Conservation (phyloP, 805 yeast genomes). For the Kurtzmaniella cleridarum region DNA sequence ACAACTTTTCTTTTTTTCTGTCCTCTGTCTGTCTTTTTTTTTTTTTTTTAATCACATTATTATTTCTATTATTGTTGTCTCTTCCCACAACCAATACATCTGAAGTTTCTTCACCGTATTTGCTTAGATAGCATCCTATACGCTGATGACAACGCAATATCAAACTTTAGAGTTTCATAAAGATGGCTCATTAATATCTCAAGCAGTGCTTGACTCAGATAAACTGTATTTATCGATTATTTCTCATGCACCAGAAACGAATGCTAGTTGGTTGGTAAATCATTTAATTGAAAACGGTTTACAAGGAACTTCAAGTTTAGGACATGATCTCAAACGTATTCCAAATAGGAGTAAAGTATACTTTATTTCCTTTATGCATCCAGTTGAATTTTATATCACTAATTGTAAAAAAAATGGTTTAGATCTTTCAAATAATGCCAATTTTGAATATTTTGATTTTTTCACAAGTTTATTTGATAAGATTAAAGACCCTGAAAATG, state of each 20-base stretch:
- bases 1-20: too few species aligned
- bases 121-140: too few species aligned
- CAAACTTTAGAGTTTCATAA: constrained; percentile 55
- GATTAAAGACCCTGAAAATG: constrained; percentile 17
- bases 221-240: constrained; percentile 19
- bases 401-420: constrained; percentile 36
- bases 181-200: constrained; percentile 43
- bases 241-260: constrained; percentile 43
- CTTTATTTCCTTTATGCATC: constrained; percentile 31
- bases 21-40: too few species aligned
- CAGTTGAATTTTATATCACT: constrained; percentile 27
- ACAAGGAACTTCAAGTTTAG: constrained; percentile 42
- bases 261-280: constrained; percentile 59
- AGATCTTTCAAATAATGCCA: constrained; percentile 17
- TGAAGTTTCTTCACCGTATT: too few species aligned
- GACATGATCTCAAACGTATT: constrained; percentile 21
- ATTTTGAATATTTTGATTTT: constrained; percentile 40
- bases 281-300: constrained; percentile 49
- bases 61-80: too few species aligned
- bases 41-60: too few species aligned
- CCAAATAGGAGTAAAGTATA: constrained; percentile 24
- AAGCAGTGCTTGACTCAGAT: constrained; percentile 12
- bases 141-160: constrained; percentile 28
- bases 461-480: constrained; percentile 39
- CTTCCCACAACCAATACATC: too few species aligned